A percentile compares a stretch with the other conserved stretches of the same genome.
Conservation (phyloP, 257 asterid genomes). For the Mentha longifolia region DNA sequence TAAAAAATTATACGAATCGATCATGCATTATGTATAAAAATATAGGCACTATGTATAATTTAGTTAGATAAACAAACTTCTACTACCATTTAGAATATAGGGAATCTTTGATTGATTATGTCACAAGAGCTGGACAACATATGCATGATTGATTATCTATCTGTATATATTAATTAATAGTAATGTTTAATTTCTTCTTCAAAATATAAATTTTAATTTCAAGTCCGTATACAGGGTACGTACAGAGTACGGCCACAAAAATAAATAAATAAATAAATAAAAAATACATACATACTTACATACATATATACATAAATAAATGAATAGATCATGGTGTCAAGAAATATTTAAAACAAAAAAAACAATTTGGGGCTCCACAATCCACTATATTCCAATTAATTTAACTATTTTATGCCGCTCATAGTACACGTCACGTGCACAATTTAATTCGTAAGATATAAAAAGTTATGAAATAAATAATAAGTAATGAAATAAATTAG, state of each 20-base stretch:
- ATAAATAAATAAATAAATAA: no score
- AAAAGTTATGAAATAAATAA: no score
- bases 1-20: conserved; percentile 18
- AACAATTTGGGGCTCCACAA: background rate
- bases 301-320: no score
- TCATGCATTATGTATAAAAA: no score
- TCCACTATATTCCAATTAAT: background rate
- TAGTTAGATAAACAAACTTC: background rate
- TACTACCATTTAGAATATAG: background rate
- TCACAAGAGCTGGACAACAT: background rate
- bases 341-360: no score
- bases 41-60: background rate
- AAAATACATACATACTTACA: no score
- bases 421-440: background rate
- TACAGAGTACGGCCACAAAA: no score
- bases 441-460: background rate
- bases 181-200: no score
- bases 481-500: no score
- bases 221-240: no score
- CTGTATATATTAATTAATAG: background rate
- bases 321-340: no score
- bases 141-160: background rate
- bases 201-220: no score
- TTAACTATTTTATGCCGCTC: background rate
- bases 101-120: background rate